phyloP scores from a whole-genome alignment of 1,139 yeast species.

The Hanseniaspora gamundiae region DNA sequence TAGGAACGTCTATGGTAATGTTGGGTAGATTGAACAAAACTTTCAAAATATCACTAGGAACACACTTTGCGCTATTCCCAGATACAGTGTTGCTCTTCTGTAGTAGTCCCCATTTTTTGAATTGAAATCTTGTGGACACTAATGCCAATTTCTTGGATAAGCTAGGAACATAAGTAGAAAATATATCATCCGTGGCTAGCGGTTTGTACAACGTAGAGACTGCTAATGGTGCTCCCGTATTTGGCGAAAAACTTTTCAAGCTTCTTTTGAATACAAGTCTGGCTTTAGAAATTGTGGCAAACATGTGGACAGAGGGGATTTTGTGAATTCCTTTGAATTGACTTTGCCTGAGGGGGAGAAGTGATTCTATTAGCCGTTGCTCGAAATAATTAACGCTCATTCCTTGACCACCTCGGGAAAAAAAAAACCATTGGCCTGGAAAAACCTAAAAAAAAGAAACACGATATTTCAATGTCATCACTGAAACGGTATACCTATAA shows the following conservation, averaged over 20 bases:
- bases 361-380: too few relatives aligned
- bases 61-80: too few relatives aligned
- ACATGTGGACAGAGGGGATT: neutral
- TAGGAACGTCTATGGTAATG: neutral
- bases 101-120: conserved; percentile 8
- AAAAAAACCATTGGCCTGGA: too few relatives aligned
- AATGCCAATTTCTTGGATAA: conserved; percentile 1
- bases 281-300: neutral
- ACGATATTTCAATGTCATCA: neutral
- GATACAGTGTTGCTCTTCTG: too few relatives aligned
- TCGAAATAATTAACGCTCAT: too few relatives aligned
- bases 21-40: neutral
- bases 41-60: neutral
- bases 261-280: neutral
- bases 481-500: neutral
- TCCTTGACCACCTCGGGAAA: too few relatives aligned
- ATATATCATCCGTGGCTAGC: too few relatives aligned
- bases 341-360: too few relatives aligned
- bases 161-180: too few relatives aligned
- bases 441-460: neutral
- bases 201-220: neutral
- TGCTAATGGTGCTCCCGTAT: neutral
- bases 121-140: conserved; percentile 4
- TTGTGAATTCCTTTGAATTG: too few relatives aligned
- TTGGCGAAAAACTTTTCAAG: neutral